Base-by-base conservation (phyloP, 768 basidiomycete species). In the Pilatotrama ljubarskyi region DNA sequence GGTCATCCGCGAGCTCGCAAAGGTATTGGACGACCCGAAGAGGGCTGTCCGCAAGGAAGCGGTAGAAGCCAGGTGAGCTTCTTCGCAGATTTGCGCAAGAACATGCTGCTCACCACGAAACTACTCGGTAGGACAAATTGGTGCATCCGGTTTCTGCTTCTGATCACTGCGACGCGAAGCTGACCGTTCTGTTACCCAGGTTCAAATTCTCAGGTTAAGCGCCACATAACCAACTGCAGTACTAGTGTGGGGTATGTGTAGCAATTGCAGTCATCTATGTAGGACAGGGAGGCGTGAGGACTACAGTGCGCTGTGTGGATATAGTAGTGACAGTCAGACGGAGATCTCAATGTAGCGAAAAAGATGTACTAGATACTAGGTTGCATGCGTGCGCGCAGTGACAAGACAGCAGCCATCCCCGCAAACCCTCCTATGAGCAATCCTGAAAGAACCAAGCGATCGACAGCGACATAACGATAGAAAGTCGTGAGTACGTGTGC, bases 21-120 rank as follows among this genome's bases (percentile, higher is more conserved):
- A 80, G 61, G 84, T 82, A 4, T 73, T 98, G 47, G 97, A 98
- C 70, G 97, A 98, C 75, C 91, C 91, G n/a, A 90, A 88, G 70
- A 79, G 90, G 59, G 74, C 75, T 2, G 95, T 99, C 8, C 80
- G 97, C 53, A 87, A 84, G 66, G 92, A 91, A 67, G 96, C 95
- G 1, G 97, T 98, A 2, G 87, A 93, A 65, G 88, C 93, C 35
- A 68, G 88, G 82, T 80, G 42, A 51, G 57, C 22, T 11, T 41
- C 29, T n/a, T 25, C 58, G 51, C 4, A 14, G 22, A 48, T 46
- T 38, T 32, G 22, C 48, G 20, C n/a, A 37, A 8, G 29, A 38
- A 17, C 13, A 26, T 64, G 36, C 32, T 46, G 55, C 52, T 58
- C 56, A 46, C n/a, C 15, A 25, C 57, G 15, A n/a, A n/a, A n/a